phyloP scores from a whole-genome alignment of 2,329 filamentous ascomycete genomes.

The Sordariomycetes sp. region DNA sequence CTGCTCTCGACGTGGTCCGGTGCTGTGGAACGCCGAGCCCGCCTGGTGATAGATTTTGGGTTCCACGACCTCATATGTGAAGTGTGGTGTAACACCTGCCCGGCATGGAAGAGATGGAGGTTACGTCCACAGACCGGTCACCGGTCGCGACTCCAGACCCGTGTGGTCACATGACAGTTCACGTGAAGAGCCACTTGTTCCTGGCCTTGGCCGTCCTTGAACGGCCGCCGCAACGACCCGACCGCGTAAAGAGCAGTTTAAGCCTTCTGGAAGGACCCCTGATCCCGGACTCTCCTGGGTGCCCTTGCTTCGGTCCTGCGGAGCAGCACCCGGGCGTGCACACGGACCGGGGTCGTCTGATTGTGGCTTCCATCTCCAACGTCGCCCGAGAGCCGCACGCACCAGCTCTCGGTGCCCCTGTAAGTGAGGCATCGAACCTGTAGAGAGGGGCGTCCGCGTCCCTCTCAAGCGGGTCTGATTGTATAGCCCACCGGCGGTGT shows the following conservation, averaged over 20 bases:
- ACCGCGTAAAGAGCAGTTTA: neutral
- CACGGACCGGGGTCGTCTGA: neutral
- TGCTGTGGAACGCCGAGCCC: neutral
- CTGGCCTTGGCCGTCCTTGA: neutral
- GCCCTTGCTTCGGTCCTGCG: neutral
- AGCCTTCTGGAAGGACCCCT: neutral
- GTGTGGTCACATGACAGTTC: neutral
- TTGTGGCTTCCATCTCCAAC: neutral
- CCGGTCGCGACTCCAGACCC: too few species aligned
- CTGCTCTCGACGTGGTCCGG: neutral
- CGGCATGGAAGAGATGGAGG: too few species aligned
- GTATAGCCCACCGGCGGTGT: too few species aligned
- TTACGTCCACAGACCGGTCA: too few species aligned
- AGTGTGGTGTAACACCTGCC: too few species aligned
- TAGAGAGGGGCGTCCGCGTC: too few species aligned
- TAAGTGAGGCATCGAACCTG: too few species aligned
- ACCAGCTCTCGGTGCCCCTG: too few species aligned
- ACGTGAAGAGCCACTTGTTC: neutral
- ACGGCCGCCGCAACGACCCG: too few species aligned
- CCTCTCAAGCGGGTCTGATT: too few species aligned
- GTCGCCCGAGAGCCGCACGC: neutral
- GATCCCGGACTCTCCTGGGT: neutral
- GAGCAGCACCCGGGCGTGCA: neutral
- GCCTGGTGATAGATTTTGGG: neutral
- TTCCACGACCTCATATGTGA: neutral